Evolutionary conservation across 2,329 filamentous ascomycete genomes (phyloP), one percentile per base, ranked within the genome.

Genomic region (Colletotrichum cereale): DNA sequence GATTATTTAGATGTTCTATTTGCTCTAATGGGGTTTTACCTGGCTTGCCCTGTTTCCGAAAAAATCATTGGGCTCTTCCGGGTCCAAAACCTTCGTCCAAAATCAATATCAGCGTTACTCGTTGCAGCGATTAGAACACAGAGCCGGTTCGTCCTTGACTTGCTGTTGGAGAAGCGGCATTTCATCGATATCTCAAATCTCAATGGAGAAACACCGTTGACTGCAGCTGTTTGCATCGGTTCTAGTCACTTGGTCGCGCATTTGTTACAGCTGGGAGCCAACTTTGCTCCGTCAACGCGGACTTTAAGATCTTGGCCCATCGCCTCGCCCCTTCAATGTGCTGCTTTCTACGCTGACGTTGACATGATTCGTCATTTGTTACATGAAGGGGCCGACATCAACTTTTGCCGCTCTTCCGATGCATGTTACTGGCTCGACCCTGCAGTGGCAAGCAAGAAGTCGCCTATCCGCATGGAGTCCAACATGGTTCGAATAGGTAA

Each of bases 251-350:
- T 48, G 2, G 44, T 58, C 5, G 2, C 3, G 0, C 7, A 16
- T 0, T n/a, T 67, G 1, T 5, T 67, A 11, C 2, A 14, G 3
- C 10, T 24, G 0, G 65, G 47, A 0, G 65, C 48, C 3, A 2
- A 5, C 2, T 24, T 38, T 0, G 14, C 40, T 2, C 48, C 26
- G 0, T 6, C 16, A 0, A 29, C 6, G n/a, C 50, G 0, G 21
- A 3, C 1, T 34, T 0, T 0, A 12, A 2, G 6, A 6, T 0
- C 3, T 3, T 1, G 16, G 26, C 3, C 4, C 29, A 36, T 34
- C 12, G 3, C 56, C 1, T 52, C 34, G 0, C 61, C 61, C 0
- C 61, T 66, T 7, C 62, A 69, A 7, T 52, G 61, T 3, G 61
- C 61, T 2, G 66, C 66, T 1, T 56, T 18, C 0, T 38, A 36